Conservation (phyloP, 148 eudicot genomes). For the Vaccinium corymbosum region DNA sequence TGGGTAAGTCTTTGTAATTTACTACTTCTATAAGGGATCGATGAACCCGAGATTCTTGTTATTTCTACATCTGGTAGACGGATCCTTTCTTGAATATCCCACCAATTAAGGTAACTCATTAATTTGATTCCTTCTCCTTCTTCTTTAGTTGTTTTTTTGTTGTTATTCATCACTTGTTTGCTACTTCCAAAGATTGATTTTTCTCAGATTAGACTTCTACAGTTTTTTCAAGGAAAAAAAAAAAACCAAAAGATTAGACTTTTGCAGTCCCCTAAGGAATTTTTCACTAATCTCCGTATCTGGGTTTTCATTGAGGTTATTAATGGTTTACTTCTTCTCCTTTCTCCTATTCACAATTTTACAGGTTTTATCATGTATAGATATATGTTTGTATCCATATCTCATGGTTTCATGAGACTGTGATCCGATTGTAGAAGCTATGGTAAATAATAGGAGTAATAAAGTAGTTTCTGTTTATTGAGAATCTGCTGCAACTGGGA, state of each 20-base stretch:
- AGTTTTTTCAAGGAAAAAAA: neutral
- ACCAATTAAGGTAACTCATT: neutral
- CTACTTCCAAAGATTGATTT: neutral
- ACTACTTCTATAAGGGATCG: neutral
- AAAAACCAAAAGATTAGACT: neutral
- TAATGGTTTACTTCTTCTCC: neutral
- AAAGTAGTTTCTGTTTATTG: neutral
- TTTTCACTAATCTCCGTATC: neutral
- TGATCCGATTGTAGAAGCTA: neutral
- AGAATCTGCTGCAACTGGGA: slow-evolving; percentile 9
- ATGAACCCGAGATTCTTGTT: neutral
- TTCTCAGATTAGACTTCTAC: neutral
- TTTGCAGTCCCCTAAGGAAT: neutral
- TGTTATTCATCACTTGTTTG: neutral
- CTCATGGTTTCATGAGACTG: neutral
- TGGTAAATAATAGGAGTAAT: neutral
- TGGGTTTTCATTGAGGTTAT: neutral
- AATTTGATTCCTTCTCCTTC: neutral
- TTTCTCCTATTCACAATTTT: neutral
- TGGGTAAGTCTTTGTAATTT: neutral
- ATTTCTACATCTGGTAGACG: neutral
- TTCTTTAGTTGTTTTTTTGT: neutral
- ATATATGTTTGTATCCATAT: neutral
- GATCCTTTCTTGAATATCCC: neutral
- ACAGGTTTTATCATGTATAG: neutral